Evolutionary conservation across 352 stramenopile species (phyloP).

Genomic region (Pythium brachiatum): DNA sequence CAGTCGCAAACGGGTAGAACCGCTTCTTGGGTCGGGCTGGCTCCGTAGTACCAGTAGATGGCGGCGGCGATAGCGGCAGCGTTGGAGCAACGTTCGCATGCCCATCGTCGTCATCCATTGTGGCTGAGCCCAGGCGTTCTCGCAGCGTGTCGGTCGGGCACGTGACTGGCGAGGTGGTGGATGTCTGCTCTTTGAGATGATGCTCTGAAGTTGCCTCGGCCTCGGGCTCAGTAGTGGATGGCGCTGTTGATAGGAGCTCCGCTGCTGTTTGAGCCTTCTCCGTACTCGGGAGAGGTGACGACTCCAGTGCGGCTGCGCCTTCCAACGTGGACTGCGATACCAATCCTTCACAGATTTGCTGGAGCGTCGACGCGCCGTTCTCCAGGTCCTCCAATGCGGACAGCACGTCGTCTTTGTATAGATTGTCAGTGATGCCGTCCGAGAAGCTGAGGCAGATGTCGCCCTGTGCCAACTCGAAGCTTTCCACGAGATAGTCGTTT

Average conservation of each 20-base stretch:
- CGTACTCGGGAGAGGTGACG: background rate
- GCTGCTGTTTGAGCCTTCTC: background rate
- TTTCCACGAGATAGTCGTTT: slow-evolving; percentile 72
- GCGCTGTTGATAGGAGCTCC: background rate
- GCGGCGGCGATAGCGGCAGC: background rate
- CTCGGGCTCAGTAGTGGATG: background rate
- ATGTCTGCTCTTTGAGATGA: background rate
- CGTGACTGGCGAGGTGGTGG: background rate
- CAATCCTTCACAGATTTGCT: slow-evolving; percentile 52
- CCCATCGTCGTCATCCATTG: slow-evolving; percentile 19
- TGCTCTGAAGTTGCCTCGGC: background rate
- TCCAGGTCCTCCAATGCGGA: slow-evolving; percentile 11
- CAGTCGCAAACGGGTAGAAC: slow-evolving; percentile 68
- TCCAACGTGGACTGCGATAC: slow-evolving; percentile 24
- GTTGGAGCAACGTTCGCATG: background rate
- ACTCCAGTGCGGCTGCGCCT: background rate
- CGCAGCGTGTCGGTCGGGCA: slow-evolving; percentile 14
- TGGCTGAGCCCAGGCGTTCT: slow-evolving; percentile 16
- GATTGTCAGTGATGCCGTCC: slow-evolving; percentile 73
- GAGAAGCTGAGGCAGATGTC: slow-evolving; percentile 76
- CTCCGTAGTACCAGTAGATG: too few relatives aligned
- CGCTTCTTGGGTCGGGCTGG: slow-evolving; percentile 4
- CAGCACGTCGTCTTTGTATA: slow-evolving; percentile 77
- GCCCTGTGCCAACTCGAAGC: slow-evolving; percentile 42
- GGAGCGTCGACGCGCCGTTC: slow-evolving; percentile 27